These are phyloP conservation scores for Curvularia eragrostidis DNA, from an alignment of 2,329 filamentous ascomycete species.

Conservation along the genomic window DNA sequence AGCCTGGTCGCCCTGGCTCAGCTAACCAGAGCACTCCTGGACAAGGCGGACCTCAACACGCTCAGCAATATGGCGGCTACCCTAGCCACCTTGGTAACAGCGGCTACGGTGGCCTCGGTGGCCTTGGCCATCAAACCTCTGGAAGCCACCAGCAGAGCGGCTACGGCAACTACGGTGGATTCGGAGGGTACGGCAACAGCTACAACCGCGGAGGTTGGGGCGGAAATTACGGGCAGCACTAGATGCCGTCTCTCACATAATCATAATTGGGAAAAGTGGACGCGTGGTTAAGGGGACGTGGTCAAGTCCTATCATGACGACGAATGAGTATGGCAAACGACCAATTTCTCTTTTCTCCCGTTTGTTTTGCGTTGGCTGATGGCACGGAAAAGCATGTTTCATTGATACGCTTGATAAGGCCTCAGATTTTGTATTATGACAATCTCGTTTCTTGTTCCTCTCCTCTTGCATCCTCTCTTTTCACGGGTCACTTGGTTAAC, in stretches of 20 bases:
- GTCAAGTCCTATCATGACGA: conserved; percentile 32
- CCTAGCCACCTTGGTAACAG: conserved; percentile 58
- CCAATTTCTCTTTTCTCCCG: conserved; percentile 25
- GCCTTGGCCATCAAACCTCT: conserved; percentile 58
- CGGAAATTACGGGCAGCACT: conserved; percentile 55
- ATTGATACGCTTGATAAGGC: conserved; percentile 33
- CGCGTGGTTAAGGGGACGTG: conserved; percentile 22
- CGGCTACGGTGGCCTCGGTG: conserved; percentile 62
- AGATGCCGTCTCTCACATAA: conserved; percentile 17
- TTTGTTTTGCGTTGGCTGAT: conserved; percentile 32
- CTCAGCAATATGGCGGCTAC: conserved; percentile 65
- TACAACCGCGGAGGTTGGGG: conserved; percentile 58
- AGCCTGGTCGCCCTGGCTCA: conserved; percentile 68
- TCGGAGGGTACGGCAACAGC: conserved; percentile 51
- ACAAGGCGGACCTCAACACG: conserved; percentile 61
- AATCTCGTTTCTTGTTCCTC: conserved; percentile 33
- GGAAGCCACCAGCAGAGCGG: conserved; percentile 54
- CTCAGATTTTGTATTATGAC: conserved; percentile 46
- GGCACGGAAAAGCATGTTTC: conserved; percentile 36
- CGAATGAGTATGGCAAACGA: conserved; percentile 34
- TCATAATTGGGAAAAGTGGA: conserved; percentile 12
- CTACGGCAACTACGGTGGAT: conserved; percentile 53
- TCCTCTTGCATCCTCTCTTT: conserved; percentile 46
- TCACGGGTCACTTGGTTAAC: conserved; percentile 27
- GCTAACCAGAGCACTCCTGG: conserved; percentile 65